Conservation (phyloP, 192 early-diverging fungal genomes). For the Linnemannia schmuckeri region DNA sequence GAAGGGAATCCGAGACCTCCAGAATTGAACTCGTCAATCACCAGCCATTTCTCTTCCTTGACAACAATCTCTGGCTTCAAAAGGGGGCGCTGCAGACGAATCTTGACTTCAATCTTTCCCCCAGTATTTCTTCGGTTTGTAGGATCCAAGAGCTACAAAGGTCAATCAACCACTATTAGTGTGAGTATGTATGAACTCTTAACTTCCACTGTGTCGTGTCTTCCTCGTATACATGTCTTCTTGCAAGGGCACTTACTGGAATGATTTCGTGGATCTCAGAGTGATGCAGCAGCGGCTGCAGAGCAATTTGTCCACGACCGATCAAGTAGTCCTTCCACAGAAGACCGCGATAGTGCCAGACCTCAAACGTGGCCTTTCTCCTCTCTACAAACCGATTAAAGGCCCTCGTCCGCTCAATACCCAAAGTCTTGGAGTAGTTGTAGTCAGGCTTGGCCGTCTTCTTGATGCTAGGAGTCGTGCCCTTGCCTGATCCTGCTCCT, state of each 20-base stretch:
- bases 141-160: conserved; percentile 70
- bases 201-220: neutral
- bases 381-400: conserved; percentile 77
- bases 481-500: conserved; percentile 70
- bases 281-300: conserved; percentile 71
- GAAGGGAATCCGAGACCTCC: conserved; percentile 38
- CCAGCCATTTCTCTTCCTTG: conserved; percentile 75
- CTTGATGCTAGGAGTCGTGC: conserved; percentile 66
- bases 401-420: conserved; percentile 69
- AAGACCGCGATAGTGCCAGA: conserved; percentile 75
- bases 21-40: conserved; percentile 66
- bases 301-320: conserved; percentile 69
- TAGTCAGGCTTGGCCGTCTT: conserved; percentile 65
- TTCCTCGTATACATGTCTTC: neutral
- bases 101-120: conserved; percentile 73
- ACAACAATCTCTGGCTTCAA: conserved; percentile 67
- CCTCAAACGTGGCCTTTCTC: conserved; percentile 78
- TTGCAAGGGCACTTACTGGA: conserved; percentile 63
- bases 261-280: conserved; percentile 75
- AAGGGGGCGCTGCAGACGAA: conserved; percentile 75
- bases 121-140: conserved; percentile 72
- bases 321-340: conserved; percentile 67
- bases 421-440: conserved; percentile 64
- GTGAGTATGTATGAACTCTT: neutral
- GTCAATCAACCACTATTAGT: neutral